Percentiles rank a stretch among this genome's conserved stretches.
These are phyloP conservation scores for Claviceps pazoutovae DNA, from an alignment of 2,329 filamentous ascomycete species.

Conservation along the genomic window DNA sequence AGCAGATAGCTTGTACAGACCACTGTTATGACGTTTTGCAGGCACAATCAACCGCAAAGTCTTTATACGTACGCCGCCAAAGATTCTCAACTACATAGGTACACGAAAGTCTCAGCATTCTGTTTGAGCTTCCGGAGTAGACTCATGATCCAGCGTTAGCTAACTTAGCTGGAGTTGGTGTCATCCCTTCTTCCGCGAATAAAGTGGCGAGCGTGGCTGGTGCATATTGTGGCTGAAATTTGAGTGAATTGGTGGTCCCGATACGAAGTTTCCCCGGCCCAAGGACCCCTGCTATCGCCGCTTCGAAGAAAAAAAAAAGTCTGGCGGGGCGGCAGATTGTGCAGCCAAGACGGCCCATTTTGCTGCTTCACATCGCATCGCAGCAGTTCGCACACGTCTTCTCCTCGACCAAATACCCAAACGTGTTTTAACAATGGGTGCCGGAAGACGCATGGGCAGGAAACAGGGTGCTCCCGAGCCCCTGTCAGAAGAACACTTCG, in stretches of 20 bases:
- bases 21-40: too few species aligned
- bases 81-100: too few species aligned
- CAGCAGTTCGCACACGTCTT: background rate
- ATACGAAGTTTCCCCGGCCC: constrained; percentile 21
- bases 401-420: constrained; percentile 4
- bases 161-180: too few species aligned
- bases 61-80: too few species aligned
- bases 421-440: constrained; percentile 53
- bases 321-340: constrained; percentile 18
- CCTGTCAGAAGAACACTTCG: constrained; percentile 66
- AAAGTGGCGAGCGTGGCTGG: background rate
- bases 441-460: constrained; percentile 72
- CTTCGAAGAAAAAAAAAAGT: constrained; percentile 24
- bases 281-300: constrained; percentile 15
- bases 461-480: constrained; percentile 82
- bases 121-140: too few species aligned
- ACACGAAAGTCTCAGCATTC: too few species aligned
- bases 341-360: background rate
- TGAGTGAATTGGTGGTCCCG: background rate
- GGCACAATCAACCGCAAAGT: too few species aligned
- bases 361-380: background rate
- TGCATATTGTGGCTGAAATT: background rate
- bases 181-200: background rate
- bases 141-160: too few species aligned
- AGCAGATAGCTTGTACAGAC: background rate